Conservation (phyloP, 208 protist genomes). For the Leishmania arabica region DNA sequence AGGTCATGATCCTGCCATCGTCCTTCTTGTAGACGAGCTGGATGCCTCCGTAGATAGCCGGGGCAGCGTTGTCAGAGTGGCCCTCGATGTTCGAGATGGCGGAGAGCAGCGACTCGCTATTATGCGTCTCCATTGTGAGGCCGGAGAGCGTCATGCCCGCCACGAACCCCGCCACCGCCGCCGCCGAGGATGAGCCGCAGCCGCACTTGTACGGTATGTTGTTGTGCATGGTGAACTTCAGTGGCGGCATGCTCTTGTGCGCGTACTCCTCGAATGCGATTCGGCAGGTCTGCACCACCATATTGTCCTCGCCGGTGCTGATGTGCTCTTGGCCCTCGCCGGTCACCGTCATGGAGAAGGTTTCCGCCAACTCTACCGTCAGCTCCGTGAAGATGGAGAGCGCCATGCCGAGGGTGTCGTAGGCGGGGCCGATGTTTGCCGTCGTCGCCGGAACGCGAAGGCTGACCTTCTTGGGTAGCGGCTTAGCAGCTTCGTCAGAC, state of each 20-base stretch:
- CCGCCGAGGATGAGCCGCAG: conserved; percentile 89
- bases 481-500: background rate
- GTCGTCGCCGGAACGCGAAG: conserved; percentile 93
- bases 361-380: conserved; percentile 75
- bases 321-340: conserved; percentile 86
- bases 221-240: conserved; percentile 86
- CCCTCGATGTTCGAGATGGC: conserved; percentile 90
- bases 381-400: conserved; percentile 93
- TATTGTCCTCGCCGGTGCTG: conserved; percentile 70
- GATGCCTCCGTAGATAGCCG: conserved; percentile 94
- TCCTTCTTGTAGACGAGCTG: conserved; percentile 82
- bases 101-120: conserved; percentile 76
- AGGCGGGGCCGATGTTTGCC: conserved; percentile 92
- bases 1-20: conserved; percentile 50
- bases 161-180: conserved; percentile 89
- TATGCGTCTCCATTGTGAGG: conserved; percentile 69
- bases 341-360: conserved; percentile 72
- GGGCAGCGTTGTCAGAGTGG: conserved; percentile 93
- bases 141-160: conserved; percentile 89
- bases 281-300: conserved; percentile 79
- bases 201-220: conserved; percentile 92
- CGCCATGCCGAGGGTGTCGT: conserved; percentile 92
- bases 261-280: conserved; percentile 80
- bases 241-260: conserved; percentile 76
- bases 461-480: conserved; percentile 54